Conservation (phyloP, 768 basidiomycete species). For the Amanita rimosa region DNA sequence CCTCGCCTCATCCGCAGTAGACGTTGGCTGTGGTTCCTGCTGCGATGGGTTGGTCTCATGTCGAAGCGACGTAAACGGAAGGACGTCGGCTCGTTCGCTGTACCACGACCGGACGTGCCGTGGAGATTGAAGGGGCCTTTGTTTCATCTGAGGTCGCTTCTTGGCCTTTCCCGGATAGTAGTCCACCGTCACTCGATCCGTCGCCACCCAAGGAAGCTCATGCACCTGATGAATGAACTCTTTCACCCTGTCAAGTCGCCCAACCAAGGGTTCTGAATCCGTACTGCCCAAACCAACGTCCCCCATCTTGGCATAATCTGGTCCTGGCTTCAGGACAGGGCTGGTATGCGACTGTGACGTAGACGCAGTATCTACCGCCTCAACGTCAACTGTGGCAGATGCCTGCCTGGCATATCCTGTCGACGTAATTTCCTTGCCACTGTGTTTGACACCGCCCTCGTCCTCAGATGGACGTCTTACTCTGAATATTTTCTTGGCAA, state of each 20-base stretch:
- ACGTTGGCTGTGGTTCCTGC: too few relatives aligned
- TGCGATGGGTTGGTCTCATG: not conserved
- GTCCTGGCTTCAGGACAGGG: conserved; percentile 21
- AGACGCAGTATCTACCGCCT: not conserved
- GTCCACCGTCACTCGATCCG: conserved; percentile 28
- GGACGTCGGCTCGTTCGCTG: conserved; percentile 5
- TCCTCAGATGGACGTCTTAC: not conserved
- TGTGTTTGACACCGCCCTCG: not conserved
- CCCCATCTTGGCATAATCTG: conserved; percentile 40
- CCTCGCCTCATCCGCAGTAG: too few relatives aligned
- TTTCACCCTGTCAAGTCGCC: conserved; percentile 22
- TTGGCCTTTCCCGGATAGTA: conserved; percentile 26
- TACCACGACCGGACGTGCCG: conserved; percentile 18
- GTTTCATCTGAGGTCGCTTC: conserved; percentile 10
- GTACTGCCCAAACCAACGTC: conserved; percentile 28
- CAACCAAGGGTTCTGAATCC: conserved; percentile 17
- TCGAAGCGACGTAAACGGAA: not conserved
- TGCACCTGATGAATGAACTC: conserved; percentile 24
- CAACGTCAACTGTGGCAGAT: not conserved
- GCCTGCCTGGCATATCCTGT: not conserved
- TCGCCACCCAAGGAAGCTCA: conserved; percentile 31
- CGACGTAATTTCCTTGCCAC: not conserved
- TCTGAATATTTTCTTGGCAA: not conserved
- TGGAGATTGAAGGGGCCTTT: conserved; percentile 3
- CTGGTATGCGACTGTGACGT: not conserved